Evolutionary conservation across 1,284 basidiomycete species (phyloP), one percentile per base, ranked within the genome.

Genomic region (Sporisorium scitamineum): DNA sequence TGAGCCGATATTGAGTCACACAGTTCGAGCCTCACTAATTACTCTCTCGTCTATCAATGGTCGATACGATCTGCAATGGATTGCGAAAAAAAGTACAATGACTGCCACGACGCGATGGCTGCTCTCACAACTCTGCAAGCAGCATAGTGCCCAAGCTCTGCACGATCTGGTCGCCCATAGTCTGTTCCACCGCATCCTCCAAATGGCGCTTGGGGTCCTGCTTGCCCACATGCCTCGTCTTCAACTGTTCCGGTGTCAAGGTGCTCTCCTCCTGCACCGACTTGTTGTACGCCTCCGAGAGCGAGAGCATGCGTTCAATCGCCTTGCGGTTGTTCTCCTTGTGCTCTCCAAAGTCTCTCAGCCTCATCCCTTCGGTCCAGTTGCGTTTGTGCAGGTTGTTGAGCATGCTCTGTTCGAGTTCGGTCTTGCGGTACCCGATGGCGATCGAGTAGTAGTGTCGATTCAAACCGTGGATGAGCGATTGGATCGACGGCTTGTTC

Each of bases 401-500:
- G 39, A 85, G 66, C 84, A 85, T 85, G 65, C 68, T 77, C 76
- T 85, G 84, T 69, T 85, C 84, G 51, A 85, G 67, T 68, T 85
- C 83, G 18, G 84, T 85, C 64, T 85, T 85, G 31, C 83, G 70
- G 70, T 85, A 85, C 8, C 80, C 81, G 61, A 85, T 85, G 42
- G 83, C 82, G 52, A 85, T 84, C 54, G 78, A 80, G 78, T 84
- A 85, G 76, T 85, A 85, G 78, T 85, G 84, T 39, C 84, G 75
- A 71, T 85, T 85, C 45, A 85, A 67, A 37, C 84, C 84, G 69
- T 85, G 84, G 55, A 85, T 85, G 34, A 85, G 70, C 47, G 74
- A 94, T 87, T 99, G 97, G 85, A 99, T 99, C 61, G 93, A 94
- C 16, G 97, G 97, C 87, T 99, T 98, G 87, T 97, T 97, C 85